Conservation (phyloP, 1,284 basidiomycete species). For the Melampsora americana region DNA sequence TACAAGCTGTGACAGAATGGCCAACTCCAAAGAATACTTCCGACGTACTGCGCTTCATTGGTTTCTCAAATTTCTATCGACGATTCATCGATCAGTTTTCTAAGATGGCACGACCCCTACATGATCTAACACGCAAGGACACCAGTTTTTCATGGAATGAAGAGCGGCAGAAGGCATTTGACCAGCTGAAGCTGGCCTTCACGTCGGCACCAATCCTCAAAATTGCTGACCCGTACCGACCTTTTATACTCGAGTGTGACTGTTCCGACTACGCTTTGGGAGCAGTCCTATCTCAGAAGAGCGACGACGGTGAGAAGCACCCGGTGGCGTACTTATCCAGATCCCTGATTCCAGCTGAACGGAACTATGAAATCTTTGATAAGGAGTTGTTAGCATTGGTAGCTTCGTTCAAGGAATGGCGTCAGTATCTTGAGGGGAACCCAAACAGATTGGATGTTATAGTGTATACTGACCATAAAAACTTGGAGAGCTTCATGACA, state of each 20-base stretch:
- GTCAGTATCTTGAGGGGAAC: neutral
- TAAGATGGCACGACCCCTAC: conserved; percentile 50
- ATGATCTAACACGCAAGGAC: neutral
- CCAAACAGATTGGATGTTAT: neutral
- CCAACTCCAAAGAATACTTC: conserved; percentile 51
- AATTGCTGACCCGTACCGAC: neutral
- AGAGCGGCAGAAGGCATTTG: neutral
- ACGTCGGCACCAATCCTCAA: conserved; percentile 51
- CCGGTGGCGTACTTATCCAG: neutral
- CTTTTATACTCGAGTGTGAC: neutral
- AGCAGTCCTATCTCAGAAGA: neutral
- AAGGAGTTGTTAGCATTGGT: neutral
- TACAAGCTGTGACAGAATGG: conserved; percentile 56
- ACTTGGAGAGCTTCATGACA: neutral
- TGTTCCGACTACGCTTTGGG: neutral
- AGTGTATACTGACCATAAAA: neutral
- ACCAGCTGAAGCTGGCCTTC: neutral
- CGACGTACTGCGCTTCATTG: conserved; percentile 51
- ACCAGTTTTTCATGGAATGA: conserved; percentile 44
- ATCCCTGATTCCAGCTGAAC: neutral
- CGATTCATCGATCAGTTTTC: conserved; percentile 57
- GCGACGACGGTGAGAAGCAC: neutral
- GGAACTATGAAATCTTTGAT: neutral
- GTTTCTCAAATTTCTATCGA: conserved; percentile 57
- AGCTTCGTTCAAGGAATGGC: neutral